Evolutionary conservation across 2,329 filamentous ascomycete genomes (phyloP), one percentile per base, ranked within the genome.

Genomic region (Pseudonectria foliicola): DNA sequence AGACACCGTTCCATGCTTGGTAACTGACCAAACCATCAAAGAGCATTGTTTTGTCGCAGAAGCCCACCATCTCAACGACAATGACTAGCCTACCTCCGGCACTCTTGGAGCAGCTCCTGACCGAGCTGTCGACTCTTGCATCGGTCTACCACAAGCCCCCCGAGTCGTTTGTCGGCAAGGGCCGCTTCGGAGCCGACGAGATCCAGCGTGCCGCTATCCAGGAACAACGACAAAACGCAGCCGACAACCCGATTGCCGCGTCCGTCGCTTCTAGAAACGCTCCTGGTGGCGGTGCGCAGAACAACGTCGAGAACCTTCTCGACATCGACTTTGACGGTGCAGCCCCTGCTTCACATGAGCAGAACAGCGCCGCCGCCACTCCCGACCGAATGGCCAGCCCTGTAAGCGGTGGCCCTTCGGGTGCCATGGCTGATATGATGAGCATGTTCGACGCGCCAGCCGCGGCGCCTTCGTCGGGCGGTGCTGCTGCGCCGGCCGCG

Each of bases 111-210:
- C 82, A 88, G 59, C 78, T 98, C n/a, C 77, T 98, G 7, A 73
- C 75, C 8, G 90, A 98, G 61, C 77, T 98, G 23, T 96, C 90
- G 10, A 95, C 92, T 8, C 75, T 98, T 21, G 88, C 92, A 7
- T 96, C 90, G 2, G 92, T 98, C 14, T 98, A 98, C 65, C 92
- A 98, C 75, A 96, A 95, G 66, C 89, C 89, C 7, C 89, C 92
- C 29, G 87, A 94, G 72, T 88, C 90, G n/a, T 98, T 98, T 62
- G 82, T 98, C 38, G 92, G 92, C 49, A 88, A 94, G 63, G 92
- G 92, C 27, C 81, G 90, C 29, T 95, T 86, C 50, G 92, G 90
- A 25, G 89, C 92, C 31, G 89, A 95, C 60, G 88, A 86, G 41
- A 87, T 98, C 54, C 92, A 96, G 63, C 82, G 84, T 48, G 90